Base-by-base conservation (phyloP, 106 monocot genomes). In the Iris macrosiphon region DNA sequence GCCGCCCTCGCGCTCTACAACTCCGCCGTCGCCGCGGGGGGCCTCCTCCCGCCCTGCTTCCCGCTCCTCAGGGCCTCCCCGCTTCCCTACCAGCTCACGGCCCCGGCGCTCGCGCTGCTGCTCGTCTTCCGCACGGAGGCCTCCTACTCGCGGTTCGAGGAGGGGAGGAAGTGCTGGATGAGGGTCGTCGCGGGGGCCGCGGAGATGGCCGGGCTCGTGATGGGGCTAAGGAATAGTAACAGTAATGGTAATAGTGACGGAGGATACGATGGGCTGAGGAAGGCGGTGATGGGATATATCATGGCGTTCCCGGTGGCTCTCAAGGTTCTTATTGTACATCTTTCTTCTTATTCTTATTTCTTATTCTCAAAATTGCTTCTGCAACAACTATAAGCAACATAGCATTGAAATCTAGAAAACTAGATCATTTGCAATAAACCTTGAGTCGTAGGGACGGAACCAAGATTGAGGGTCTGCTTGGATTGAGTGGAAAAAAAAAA, bases 91-190 rank as follows among this genome's bases (percentile, higher is more conserved):
- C 86, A 90, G 78, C 74, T 87, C 21, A 80, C 96, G 3, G 90
- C 96, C 2, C 80, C 96, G 4, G 96, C 96, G 1, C 66, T 96
- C 23, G 96, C 96, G 13, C 57, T 98, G 77, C 62, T 90, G 55
- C 82, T 98, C 14, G 96, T 98, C 20, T 96, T 96, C 54, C 49
- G 96, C 52, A 90, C 90, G 13, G 96, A 96, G 77, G 86, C 90
- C 10, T 90, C 96, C 2, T 96, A 96, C 57, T 58, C 77, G 47
- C 86, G 90, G 75, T 98, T 80, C 38, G 72, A 72, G 49, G 96
- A 98, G 69, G 96, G 96, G 38, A 74, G 80, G 66, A 79, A 80
- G 39, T 72, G 72, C 11, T 90, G 96, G 96, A 78, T 83, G 75
- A 57, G 61, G 59, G 83, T 98, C 7, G 40, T 98, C 10, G 69